Percentiles rank a stretch among this genome's conserved stretches.
Evolutionary conservation across 805 yeast species (phyloP).

Genomic region (Lipomyces orientalis): DNA sequence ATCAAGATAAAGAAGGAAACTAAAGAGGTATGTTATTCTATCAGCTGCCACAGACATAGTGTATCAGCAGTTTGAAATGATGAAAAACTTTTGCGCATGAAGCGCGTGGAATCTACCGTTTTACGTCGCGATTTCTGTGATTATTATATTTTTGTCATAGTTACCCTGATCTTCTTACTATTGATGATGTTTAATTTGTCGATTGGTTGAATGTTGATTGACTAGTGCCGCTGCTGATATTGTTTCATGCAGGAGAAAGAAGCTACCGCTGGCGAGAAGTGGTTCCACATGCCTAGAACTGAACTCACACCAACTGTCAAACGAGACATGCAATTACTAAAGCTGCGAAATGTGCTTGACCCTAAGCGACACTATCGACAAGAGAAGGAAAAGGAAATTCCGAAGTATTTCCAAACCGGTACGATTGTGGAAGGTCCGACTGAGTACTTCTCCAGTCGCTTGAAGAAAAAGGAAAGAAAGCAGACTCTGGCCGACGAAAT

Average conservation of each 20-base stretch:
- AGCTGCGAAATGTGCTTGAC: constrained; percentile 88
- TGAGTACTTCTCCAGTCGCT: constrained; percentile 72
- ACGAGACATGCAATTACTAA: constrained; percentile 76
- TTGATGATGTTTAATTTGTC: background rate
- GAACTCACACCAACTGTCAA: constrained; percentile 74
- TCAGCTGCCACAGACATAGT: background rate
- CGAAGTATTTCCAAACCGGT: constrained; percentile 86
- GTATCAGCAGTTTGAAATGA: constrained; percentile 22
- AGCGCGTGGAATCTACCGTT: constrained; percentile 31
- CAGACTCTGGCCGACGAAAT: constrained; percentile 81
- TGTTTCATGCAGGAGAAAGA: constrained; percentile 36
- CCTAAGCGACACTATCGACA: constrained; percentile 91
- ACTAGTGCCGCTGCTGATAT: constrained; percentile 6
- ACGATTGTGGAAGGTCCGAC: constrained; percentile 82
- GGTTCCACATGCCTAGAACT: constrained; percentile 82
- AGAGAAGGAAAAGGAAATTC: constrained; percentile 54
- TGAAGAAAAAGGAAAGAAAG: constrained; percentile 75
- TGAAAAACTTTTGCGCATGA: constrained; percentile 31
- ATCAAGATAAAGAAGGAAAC: constrained; percentile 41
- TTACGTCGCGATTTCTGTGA: constrained; percentile 21
- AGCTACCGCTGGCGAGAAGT: constrained; percentile 59
- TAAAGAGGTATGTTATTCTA: constrained; percentile 35
- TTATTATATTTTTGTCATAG: constrained; percentile 38
- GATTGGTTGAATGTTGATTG: background rate
- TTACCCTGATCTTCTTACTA: constrained; percentile 38